phyloP scores from a whole-genome alignment of 371 early-diverging fungal genomes.

The Rhizopus sp. region DNA sequence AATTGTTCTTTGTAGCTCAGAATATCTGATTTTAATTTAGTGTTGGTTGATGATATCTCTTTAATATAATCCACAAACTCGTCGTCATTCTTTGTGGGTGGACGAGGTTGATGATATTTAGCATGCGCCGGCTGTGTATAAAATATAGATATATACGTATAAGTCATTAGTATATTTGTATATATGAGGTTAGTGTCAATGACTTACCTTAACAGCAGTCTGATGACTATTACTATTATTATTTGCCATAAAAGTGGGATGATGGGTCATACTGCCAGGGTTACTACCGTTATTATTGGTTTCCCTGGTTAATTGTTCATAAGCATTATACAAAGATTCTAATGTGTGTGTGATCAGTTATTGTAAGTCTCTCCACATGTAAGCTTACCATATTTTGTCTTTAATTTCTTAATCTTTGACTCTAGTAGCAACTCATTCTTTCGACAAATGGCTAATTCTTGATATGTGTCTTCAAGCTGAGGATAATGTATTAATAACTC shows the following conservation, averaged over 20 bases:
- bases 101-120: too few relatives aligned
- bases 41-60: slow-evolving; percentile 45
- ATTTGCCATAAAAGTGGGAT: not conserved
- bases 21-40: slow-evolving; percentile 40
- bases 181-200: not conserved
- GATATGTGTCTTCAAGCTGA: slow-evolving; percentile 44
- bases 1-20: slow-evolving; percentile 38
- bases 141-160: not conserved
- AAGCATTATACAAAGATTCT: slow-evolving; percentile 21
- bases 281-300: too few relatives aligned
- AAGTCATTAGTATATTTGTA: not conserved
- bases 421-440: slow-evolving; percentile 37
- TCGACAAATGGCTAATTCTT: slow-evolving; percentile 34
- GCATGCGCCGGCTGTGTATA: not conserved
- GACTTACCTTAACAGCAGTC: slow-evolving; percentile 20
- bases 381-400: slow-evolving; percentile 30
- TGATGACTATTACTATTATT: slow-evolving; percentile 1
- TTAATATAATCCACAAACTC: slow-evolving; percentile 37
- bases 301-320: slow-evolving; percentile 26
- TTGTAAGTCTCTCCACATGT: not conserved
- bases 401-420: slow-evolving; percentile 35
- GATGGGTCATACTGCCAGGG: not conserved
- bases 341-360: not conserved
- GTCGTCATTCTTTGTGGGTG: not conserved
- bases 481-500: not conserved